Evolutionary conservation across 2,329 filamentous ascomycete species (phyloP).

Genomic region (Colletotrichum theobromicola): DNA sequence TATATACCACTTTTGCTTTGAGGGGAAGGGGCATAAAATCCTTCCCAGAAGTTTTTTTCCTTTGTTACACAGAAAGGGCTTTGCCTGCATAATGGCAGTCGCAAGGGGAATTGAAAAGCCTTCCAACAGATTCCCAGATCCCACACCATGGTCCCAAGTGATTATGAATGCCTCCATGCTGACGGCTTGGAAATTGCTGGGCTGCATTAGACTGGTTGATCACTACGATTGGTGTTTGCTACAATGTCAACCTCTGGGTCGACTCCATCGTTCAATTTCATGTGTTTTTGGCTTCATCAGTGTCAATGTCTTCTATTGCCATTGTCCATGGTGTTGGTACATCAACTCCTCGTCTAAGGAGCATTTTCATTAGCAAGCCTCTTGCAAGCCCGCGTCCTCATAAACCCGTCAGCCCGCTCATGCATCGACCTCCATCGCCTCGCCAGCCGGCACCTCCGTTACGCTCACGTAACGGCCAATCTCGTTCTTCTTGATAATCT

Average conservation of each 20-base stretch:
- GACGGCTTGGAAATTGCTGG: background rate
- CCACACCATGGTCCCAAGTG: background rate
- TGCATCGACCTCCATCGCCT: constrained; percentile 73
- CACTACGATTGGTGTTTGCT: background rate
- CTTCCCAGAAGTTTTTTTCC: background rate
- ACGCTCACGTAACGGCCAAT: constrained; percentile 94
- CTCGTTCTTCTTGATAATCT: constrained; percentile 92
- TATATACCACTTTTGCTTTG: constrained; percentile 7
- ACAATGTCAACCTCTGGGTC: background rate
- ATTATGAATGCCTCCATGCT: background rate
- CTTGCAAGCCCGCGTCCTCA: background rate
- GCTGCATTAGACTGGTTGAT: background rate
- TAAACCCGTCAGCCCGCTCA: constrained; percentile 37
- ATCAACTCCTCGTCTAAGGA: constrained; percentile 2
- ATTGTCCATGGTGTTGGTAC: constrained; percentile 23
- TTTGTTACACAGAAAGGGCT: constrained; percentile 2
- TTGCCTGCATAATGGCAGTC: background rate
- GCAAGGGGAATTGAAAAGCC: background rate
- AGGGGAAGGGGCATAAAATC: background rate
- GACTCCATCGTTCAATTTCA: background rate
- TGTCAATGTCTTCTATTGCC: constrained; percentile 22
- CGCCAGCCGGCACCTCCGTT: constrained; percentile 78
- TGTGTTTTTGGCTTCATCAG: background rate
- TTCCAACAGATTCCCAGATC: background rate
- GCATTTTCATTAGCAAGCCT: constrained; percentile 3